A percentile compares a stretch with the other conserved stretches of the same genome.
These are phyloP conservation scores for Alternaria panax DNA, from an alignment of 2,329 filamentous ascomycete species.

Conservation along the genomic window DNA sequence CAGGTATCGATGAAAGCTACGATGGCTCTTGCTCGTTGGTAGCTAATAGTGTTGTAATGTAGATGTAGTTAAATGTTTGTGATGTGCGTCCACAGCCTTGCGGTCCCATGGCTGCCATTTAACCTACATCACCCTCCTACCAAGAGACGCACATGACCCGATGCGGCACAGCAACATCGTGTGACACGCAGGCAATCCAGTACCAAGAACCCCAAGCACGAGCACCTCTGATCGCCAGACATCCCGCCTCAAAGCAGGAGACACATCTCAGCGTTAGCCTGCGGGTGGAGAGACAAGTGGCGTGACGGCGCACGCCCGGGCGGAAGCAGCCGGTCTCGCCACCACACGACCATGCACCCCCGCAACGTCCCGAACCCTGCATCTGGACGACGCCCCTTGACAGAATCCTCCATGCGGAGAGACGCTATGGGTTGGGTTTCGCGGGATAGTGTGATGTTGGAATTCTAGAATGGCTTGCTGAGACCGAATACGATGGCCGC, in stretches of 20 bases:
- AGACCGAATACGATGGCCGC: background rate
- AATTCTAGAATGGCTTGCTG: background rate
- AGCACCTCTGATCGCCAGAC: background rate
- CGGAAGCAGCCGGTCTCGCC: conserved; percentile 11
- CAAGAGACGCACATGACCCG: background rate
- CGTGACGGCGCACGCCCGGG: conserved; percentile 2
- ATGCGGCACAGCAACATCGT: background rate
- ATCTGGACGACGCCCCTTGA: background rate
- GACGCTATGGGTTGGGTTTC: background rate
- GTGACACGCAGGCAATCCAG: background rate
- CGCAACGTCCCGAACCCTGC: background rate
- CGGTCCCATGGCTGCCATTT: background rate
- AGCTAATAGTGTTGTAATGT: background rate
- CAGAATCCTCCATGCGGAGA: background rate
- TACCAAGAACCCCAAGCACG: background rate
- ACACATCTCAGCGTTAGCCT: background rate
- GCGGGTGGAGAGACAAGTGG: conserved; percentile 17
- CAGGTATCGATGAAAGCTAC: background rate
- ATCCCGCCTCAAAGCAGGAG: background rate
- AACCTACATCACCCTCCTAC: background rate
- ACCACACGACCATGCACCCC: background rate
- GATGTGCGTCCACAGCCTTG: background rate
- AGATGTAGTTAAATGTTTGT: background rate
- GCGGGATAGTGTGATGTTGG: background rate
- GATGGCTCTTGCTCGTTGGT: background rate